These are phyloP conservation scores for Cardiospermum halicacabum DNA, from an alignment of 345 rosid species.

Conservation along the genomic window DNA sequence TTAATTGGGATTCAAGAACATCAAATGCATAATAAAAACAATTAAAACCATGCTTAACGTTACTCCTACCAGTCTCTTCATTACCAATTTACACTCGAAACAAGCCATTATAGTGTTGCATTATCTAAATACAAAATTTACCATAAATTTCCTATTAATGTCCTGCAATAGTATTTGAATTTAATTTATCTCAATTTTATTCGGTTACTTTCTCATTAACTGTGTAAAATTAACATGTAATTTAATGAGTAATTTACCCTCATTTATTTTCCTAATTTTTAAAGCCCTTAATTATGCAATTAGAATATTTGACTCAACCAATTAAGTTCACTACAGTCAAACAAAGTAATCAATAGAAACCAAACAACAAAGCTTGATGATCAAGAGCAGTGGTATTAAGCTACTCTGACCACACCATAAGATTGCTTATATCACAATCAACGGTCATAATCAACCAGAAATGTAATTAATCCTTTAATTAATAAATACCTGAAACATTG, in stretches of 20 bases:
- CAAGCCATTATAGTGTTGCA: neutral
- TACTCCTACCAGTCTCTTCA: neutral
- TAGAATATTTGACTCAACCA: neutral
- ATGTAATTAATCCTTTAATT: neutral
- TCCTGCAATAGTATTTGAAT: too few relatives aligned
- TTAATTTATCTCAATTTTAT: too few relatives aligned
- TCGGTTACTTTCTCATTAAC: too few relatives aligned
- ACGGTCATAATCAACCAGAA: conserved; percentile 18
- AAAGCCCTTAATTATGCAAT: neutral
- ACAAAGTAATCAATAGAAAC: neutral
- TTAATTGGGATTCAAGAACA: conserved; percentile 6
- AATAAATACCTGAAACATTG: conserved; percentile 6
- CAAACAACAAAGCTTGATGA: neutral
- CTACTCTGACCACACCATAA: conserved; percentile 12
- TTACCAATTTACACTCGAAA: neutral
- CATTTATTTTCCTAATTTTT: neutral
- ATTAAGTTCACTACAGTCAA: neutral
- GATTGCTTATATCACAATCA: conserved; percentile 15
- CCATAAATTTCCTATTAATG: conserved; percentile 1
- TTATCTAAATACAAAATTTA: neutral
- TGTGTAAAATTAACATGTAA: too few relatives aligned
- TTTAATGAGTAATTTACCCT: neutral
- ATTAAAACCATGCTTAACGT: neutral
- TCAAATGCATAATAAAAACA: conserved; percentile 3
- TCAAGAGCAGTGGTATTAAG: conserved; percentile 3